These are phyloP conservation scores for Aechmea fasciata DNA, from an alignment of 176 grass and related monocot genomes.

Conservation along the genomic window DNA sequence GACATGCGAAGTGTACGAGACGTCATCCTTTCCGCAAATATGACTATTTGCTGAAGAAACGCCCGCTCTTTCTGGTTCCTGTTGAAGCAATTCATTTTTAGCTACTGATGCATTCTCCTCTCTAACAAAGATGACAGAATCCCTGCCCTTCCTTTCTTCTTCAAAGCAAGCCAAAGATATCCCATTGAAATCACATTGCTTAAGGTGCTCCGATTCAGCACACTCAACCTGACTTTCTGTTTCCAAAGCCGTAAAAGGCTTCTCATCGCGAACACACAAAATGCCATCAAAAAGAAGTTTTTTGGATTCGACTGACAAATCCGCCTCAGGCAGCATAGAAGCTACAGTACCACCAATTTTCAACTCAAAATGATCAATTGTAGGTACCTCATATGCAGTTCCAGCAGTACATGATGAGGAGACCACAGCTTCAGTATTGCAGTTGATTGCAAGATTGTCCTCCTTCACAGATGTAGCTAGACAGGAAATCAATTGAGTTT, in stretches of 20 bases:
- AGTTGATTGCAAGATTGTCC: constrained; percentile 17
- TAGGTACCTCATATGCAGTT: constrained; percentile 14
- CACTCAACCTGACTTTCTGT: not conserved
- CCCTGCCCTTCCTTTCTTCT: constrained; percentile 15
- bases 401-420: not conserved
- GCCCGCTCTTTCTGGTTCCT: constrained; percentile 2
- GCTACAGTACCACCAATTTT: constrained; percentile 5
- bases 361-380: constrained; percentile 2
- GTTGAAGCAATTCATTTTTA: constrained; percentile 12
- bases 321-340: constrained; percentile 23
- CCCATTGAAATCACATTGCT: constrained; percentile 20
- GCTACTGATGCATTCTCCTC: constrained; percentile 15
- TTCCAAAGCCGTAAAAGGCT: not conserved
- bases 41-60: not conserved
- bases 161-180: constrained; percentile 14
- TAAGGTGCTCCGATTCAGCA: constrained; percentile 19
- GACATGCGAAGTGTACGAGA: not conserved
- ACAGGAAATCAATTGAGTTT: not conserved
- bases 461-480: not conserved
- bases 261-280: constrained; percentile 12
- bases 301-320: constrained; percentile 31
- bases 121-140: constrained; percentile 16
- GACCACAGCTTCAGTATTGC: not conserved
- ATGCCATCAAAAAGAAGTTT: constrained; percentile 39
- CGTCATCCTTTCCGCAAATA: not conserved